A percentile compares a stretch with the other conserved stretches of the same genome.
These are phyloP conservation scores for Kwoniella newhampshirensis DNA, from an alignment of 768 basidiomycete species.

Conservation along the genomic window DNA sequence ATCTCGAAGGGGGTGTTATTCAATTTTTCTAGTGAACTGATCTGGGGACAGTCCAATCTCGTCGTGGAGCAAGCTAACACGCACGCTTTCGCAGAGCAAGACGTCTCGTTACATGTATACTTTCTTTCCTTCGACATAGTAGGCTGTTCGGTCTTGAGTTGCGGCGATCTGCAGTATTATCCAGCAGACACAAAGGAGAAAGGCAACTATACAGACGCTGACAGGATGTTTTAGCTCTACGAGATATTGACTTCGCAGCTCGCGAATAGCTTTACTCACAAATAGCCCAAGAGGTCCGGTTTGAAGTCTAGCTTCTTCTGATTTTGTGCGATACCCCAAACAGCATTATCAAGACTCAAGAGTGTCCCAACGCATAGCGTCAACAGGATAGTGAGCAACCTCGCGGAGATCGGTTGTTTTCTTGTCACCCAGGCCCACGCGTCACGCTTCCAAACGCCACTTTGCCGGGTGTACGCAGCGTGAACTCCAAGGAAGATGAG, in stretches of 20 bases:
- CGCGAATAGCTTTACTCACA: constrained; percentile 15
- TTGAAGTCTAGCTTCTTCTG: constrained; percentile 9
- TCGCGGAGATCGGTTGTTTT: constrained; percentile 4
- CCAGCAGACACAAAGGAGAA: constrained; percentile 25
- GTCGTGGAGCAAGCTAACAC: neutral
- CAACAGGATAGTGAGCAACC: constrained; percentile 2
- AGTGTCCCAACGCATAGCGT: constrained; percentile 3
- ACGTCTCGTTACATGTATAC: neutral
- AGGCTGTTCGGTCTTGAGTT: constrained; percentile 9
- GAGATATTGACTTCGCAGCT: neutral
- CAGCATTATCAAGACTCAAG: constrained; percentile 11
- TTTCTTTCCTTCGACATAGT: constrained; percentile 11
- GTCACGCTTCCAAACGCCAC: neutral
- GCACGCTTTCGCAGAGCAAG: neutral
- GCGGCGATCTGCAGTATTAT: constrained; percentile 12
- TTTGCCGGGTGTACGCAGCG: neutral
- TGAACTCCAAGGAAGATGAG: neutral
- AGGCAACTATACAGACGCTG: constrained; percentile 26
- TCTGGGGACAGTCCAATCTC: too few relatives aligned
- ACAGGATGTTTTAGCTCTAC: neutral
- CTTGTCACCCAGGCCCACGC: constrained; percentile 1
- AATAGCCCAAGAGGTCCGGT: constrained; percentile 27
- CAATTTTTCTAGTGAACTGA: neutral
- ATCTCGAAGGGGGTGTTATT: neutral
- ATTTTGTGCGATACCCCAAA: constrained; percentile 9